Evolutionary conservation across 345 rosid species (phyloP).

Genomic region (Triadica sebifera): DNA sequence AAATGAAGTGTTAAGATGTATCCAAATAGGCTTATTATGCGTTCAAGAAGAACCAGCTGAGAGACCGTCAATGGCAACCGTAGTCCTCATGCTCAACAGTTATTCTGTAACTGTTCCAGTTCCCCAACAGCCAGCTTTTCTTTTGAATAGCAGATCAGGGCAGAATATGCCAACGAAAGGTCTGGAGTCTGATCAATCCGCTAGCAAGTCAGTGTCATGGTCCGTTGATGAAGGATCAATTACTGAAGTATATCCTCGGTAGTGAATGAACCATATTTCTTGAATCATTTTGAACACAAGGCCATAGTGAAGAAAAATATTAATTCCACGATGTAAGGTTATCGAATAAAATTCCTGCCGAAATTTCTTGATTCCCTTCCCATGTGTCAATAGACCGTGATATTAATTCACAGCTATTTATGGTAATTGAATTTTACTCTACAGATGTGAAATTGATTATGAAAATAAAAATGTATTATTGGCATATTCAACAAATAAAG

Average conservation of each 20-base stretch:
- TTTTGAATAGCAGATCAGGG: conserved; percentile 11
- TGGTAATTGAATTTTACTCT: too few relatives aligned
- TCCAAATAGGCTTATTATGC: conserved; percentile 58
- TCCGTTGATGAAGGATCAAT: conserved; percentile 36
- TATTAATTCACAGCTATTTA: too few relatives aligned
- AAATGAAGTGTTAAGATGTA: conserved; percentile 41
- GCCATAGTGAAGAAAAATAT: too few relatives aligned
- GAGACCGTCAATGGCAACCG: conserved; percentile 46
- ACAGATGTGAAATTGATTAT: too few relatives aligned
- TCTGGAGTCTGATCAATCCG: conserved; percentile 12
- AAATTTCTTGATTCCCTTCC: too few relatives aligned
- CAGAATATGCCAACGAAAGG: background rate
- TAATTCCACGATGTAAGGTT: too few relatives aligned
- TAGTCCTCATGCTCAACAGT: conserved; percentile 45
- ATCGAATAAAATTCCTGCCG: too few relatives aligned
- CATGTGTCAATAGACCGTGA: too few relatives aligned
- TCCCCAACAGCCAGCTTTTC: conserved; percentile 41
- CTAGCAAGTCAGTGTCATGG: conserved; percentile 15
- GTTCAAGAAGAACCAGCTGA: conserved; percentile 51
- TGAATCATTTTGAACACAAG: too few relatives aligned
- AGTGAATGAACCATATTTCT: background rate
- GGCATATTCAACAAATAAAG: too few relatives aligned
- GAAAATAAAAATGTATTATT: too few relatives aligned
- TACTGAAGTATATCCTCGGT: conserved; percentile 41
- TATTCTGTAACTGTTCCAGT: conserved; percentile 34